These are phyloP conservation scores for Fusarium sp. DNA, from an alignment of 2,329 filamentous ascomycete species.

Conservation along the genomic window DNA sequence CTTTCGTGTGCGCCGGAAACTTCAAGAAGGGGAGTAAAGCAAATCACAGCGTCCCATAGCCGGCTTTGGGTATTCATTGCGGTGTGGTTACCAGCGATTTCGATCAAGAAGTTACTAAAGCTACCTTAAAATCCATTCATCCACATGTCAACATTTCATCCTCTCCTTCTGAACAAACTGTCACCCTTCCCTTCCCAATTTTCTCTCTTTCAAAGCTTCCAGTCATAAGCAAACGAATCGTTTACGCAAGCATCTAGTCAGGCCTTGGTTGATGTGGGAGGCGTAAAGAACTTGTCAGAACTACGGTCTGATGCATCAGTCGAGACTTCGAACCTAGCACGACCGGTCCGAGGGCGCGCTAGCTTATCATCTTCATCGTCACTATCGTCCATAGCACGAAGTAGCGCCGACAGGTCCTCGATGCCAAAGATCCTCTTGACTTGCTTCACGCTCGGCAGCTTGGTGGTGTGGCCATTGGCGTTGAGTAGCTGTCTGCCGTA, in stretches of 20 bases:
- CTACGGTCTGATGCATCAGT: background rate
- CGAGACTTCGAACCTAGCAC: background rate
- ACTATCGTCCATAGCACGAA: background rate
- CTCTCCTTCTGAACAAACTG: background rate
- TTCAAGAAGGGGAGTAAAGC: background rate
- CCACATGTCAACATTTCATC: background rate
- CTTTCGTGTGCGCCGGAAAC: background rate
- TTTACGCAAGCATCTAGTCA: background rate
- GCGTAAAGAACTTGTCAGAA: background rate
- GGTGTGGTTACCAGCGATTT: background rate
- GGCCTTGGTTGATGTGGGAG: background rate
- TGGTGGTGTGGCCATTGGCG: background rate
- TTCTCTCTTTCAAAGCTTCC: background rate
- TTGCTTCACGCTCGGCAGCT: background rate
- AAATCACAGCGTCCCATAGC: background rate
- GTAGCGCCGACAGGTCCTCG: background rate
- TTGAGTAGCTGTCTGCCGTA: background rate
- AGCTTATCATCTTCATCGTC: background rate
- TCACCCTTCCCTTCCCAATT: background rate
- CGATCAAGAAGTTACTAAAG: background rate
- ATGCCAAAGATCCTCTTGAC: background rate
- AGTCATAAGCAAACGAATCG: too few relatives aligned
- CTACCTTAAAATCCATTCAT: background rate
- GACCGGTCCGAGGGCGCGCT: background rate
- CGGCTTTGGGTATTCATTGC: background rate